Conservation (phyloP, 306 rosid species). For the Medicago ruthenica region DNA sequence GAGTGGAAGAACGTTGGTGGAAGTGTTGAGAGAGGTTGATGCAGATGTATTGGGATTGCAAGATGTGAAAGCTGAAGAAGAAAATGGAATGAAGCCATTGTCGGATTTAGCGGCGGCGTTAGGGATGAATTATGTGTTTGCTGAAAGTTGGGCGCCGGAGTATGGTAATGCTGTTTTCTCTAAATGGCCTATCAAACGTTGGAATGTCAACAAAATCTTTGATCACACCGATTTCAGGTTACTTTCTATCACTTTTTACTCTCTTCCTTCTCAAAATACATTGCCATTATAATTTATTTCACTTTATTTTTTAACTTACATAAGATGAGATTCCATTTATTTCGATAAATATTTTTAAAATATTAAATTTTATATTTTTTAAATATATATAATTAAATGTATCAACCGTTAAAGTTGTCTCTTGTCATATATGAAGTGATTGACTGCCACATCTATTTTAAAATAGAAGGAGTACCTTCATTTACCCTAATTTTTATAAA, state of each 20-base stretch:
- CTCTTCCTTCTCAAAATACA: too few relatives aligned
- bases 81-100: constrained; percentile 87
- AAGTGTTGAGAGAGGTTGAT: constrained; percentile 80
- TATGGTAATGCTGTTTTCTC: constrained; percentile 93
- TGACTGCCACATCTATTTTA: too few relatives aligned
- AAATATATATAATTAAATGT: too few relatives aligned
- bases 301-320: too few relatives aligned
- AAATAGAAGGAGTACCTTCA: too few relatives aligned
- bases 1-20: constrained; percentile 62
- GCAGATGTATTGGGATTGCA: constrained; percentile 88
- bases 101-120: constrained; percentile 84
- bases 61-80: constrained; percentile 98
- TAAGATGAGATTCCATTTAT: too few relatives aligned
- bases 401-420: too few relatives aligned
- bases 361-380: too few relatives aligned
- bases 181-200: constrained; percentile 84
- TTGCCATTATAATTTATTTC: too few relatives aligned
- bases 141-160: constrained; percentile 99
- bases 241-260: background rate
- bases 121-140: constrained; percentile 87
- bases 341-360: too few relatives aligned
- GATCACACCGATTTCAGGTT: constrained; percentile 90
- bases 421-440: too few relatives aligned
- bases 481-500: too few relatives aligned
- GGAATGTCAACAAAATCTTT: constrained; percentile 67